Base-by-base conservation (phyloP, 2,329 filamentous ascomycete genomes). In the Tolypocladium nubicola region DNA sequence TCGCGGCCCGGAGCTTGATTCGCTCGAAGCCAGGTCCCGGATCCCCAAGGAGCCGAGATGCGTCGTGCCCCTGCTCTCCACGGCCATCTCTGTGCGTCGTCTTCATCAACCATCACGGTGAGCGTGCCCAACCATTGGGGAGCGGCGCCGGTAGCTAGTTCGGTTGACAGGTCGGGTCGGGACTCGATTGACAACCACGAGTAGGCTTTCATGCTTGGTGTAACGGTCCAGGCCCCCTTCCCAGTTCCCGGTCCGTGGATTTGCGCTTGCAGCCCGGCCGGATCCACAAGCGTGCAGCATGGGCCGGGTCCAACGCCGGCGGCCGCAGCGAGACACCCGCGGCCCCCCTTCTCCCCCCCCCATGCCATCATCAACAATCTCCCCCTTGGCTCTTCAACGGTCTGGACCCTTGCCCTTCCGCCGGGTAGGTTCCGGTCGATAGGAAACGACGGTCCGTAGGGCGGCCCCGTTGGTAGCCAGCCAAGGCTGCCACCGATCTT, bases 161-260 rank as follows among this genome's bases (percentile, higher is more conserved):
- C 33, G 19, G 47, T 16, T 11, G 45, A 33, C 45, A 23, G 45
- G 40, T 45, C 53, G 38, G 13, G 23, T 21, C 26, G 30, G 39
- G n/a, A 8, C 30, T 43, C 37, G 21, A 43, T 11, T 55, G 53
- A 35, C 53, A 47, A 9, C 53, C 49, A 30, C 26, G 26, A 30
- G 26, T 5, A 49, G 54, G 53, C 53, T 33, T 40, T 33, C 23
- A 23, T 45, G 38, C 53, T 23, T 41, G 41, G 41, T 47, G 54
- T 49, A 33, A 55, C 41, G 54, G 30, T 35, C 33, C 37, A 49
- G 21, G 35, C 33, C 43, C 43, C 21, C 21, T 50, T 38, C 54
- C 54, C 54, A 39, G 54, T 55, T 33, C 54, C 54, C 21, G 54
- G 54, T 50, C 54, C 54, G 35, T 47, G 54, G 54, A 55, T 50